Evolutionary conservation across 805 yeast genomes (phyloP).

Genomic region (Lachancea lanzarotensis): DNA sequence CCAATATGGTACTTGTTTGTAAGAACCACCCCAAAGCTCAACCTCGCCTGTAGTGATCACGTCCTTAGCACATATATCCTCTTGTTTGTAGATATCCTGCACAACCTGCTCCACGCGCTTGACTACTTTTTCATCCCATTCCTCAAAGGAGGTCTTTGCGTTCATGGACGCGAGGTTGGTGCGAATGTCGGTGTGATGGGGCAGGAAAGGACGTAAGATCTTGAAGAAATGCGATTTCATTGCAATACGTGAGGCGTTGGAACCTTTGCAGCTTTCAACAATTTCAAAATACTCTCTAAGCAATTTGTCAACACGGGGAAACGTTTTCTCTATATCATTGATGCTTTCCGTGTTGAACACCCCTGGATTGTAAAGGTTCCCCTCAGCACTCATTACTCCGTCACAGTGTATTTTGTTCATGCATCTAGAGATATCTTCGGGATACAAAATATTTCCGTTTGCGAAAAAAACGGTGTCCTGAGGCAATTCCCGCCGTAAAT

Average conservation of each 20-base stretch:
- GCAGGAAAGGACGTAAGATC: slow-evolving; percentile 71
- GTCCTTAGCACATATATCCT: slow-evolving; percentile 52
- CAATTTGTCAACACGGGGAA: slow-evolving; percentile 79
- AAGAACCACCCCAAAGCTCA: slow-evolving; percentile 73
- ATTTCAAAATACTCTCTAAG: slow-evolving; percentile 85
- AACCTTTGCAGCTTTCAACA: slow-evolving; percentile 40
- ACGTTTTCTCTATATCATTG: slow-evolving; percentile 54
- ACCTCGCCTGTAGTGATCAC: slow-evolving; percentile 45
- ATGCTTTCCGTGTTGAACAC: slow-evolving; percentile 45
- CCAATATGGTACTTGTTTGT: slow-evolving; percentile 86
- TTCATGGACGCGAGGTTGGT: slow-evolving; percentile 55
- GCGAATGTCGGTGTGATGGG: slow-evolving; percentile 71
- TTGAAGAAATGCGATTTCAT: slow-evolving; percentile 93
- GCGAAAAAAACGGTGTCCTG: slow-evolving; percentile 81
- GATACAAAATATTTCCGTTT: slow-evolving; percentile 90
- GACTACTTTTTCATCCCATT: slow-evolving; percentile 50
- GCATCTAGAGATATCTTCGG: slow-evolving; percentile 74
- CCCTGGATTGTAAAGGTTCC: slow-evolving; percentile 89
- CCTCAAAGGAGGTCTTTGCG: slow-evolving; percentile 39
- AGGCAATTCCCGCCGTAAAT: slow-evolving; percentile 71
- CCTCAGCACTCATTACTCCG: slow-evolving; percentile 97
- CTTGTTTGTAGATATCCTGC: slow-evolving; percentile 43
- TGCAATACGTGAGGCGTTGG: slow-evolving; percentile 67
- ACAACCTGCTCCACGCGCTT: slow-evolving; percentile 63
- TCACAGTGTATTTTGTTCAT: slow-evolving; percentile 60